Base-by-base conservation (phyloP, 768 basidiomycete species). In the Rossbeevera mucosa region DNA sequence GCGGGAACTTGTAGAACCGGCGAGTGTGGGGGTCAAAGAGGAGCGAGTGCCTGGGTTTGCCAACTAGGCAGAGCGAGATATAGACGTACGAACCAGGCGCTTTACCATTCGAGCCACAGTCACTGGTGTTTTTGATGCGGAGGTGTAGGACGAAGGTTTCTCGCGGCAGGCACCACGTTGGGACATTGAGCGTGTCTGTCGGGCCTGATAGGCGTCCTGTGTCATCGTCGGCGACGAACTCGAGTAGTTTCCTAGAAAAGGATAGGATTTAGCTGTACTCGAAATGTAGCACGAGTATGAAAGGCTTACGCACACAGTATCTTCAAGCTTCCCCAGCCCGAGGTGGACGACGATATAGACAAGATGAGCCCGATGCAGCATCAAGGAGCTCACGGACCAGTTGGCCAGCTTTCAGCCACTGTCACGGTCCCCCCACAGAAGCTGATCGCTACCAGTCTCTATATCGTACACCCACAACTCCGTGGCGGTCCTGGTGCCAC, bases 1-100 rank as follows among this genome's bases (percentile, higher is more conserved):
- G 47, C 12, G 62, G 62, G 20, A 59, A 63, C 41, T 61, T 64
- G 52, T 55, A 59, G 48, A 61, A 62, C 20, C 25, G 63, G 31
- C 59, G 52, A 24, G 6, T 26, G 13, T 21, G 36, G 4, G 52
- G 36, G 50, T 62, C 55, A 33, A 62, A 62, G 6, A 63, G 21
- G 33, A 64, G 22, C 0, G 59, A 51, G 9, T 58, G 49, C 12
- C 42, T 50, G 21, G 59, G 62, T 20, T 54, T 52, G 21, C 38
- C 53, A 4, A 50, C n/a, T 2, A 52, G 8, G 43, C 47, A 47
- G 36, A 64, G 52, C 14, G 56, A 53, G 40, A 64, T 30, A 6
- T 55, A 58, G 4, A 20, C 59, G 20, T 59, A 64, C 36, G 36
- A 38, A 38, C 36, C n/a, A 1, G 62, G 56, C 8, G 50, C 50